phyloP scores from a whole-genome alignment of 192 early-diverging fungal genomes.

The Mortierella alpina region DNA sequence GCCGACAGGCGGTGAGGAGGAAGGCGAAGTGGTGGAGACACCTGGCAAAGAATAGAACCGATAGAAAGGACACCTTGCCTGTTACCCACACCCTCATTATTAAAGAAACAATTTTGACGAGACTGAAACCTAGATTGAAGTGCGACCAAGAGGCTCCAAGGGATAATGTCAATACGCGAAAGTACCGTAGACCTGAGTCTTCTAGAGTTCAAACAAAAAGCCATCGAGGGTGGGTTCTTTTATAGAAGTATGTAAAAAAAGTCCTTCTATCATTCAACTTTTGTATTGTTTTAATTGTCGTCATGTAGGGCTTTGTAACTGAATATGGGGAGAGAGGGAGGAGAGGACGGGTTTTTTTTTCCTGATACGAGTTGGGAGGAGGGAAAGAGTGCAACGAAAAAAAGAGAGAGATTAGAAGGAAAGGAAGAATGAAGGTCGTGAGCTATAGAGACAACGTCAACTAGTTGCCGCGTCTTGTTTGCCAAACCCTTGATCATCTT shows the following conservation, averaged over 20 bases:
- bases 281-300: slow-evolving; percentile 11
- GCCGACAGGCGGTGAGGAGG: slow-evolving; percentile 3
- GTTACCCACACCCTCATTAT: not conserved
- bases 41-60: not conserved
- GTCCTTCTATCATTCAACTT: not conserved
- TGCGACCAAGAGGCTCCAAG: no score
- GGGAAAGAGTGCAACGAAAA: not conserved
- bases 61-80: not conserved
- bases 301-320: not conserved
- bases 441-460: not conserved
- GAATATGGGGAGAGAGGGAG: slow-evolving; percentile 7
- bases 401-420: slow-evolving; percentile 1
- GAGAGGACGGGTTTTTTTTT: not conserved
- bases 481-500: not conserved
- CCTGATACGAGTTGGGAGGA: not conserved
- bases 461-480: not conserved
- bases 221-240: no score
- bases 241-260: no score
- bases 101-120: no score
- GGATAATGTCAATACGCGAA: no score
- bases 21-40: slow-evolving; percentile 20
- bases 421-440: not conserved
- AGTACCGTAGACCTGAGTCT: no score
- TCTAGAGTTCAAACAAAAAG: no score
- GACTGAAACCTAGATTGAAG: no score